Conservation (phyloP, 2,329 filamentous ascomycete genomes). For the Botrytis galanthina region DNA sequence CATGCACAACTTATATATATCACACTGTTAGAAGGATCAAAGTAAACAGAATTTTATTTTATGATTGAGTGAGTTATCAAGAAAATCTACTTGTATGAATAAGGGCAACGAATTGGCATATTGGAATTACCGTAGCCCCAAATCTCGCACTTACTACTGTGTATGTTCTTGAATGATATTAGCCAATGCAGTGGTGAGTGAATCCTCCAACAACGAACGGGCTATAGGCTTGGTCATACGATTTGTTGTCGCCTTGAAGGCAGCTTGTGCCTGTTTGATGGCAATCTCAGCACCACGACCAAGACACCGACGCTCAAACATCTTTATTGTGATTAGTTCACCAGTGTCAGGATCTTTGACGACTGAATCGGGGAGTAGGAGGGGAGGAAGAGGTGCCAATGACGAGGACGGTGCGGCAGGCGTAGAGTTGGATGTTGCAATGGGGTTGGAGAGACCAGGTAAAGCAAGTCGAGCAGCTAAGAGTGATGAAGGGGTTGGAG, state of each 20-base stretch:
- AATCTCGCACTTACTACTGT: background rate
- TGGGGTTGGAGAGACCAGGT: background rate
- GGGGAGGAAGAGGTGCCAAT: background rate
- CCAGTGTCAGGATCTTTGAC: slow-evolving; percentile 3
- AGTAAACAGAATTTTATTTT: background rate
- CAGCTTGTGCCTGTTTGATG: background rate
- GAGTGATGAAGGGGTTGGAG: background rate
- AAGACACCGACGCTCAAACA: slow-evolving; percentile 7
- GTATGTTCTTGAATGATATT: background rate
- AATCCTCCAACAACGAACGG: background rate
- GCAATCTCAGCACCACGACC: background rate
- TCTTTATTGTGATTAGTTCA: slow-evolving; percentile 4
- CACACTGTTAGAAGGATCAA: background rate
- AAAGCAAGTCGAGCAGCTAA: background rate
- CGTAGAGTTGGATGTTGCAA: background rate
- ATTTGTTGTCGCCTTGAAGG: background rate
- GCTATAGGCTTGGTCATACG: background rate
- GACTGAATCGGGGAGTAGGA: background rate
- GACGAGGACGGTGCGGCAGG: background rate
- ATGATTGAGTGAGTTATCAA: background rate
- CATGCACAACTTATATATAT: no score
- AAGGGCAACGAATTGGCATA: background rate
- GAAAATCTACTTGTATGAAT: no score
- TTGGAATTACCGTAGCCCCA: no score
- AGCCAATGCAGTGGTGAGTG: background rate